Evolutionary conservation across 805 yeast genomes (phyloP).

Genomic region (Candida coleopterorum): DNA sequence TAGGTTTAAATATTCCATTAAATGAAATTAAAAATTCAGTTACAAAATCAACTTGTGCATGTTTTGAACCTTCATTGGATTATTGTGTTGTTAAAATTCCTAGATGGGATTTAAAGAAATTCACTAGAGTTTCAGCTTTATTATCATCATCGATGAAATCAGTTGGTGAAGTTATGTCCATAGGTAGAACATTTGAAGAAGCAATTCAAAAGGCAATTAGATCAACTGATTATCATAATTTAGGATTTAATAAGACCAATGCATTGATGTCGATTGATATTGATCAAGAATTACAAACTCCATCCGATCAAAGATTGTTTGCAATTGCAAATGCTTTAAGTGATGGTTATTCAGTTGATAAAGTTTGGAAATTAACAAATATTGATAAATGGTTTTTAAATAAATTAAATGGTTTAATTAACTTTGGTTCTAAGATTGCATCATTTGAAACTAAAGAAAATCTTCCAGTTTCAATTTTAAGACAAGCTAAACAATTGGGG

Average conservation of each 20-base stretch:
- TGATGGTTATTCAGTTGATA: conserved; percentile 85
- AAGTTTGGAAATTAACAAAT: conserved; percentile 84
- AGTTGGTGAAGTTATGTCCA: conserved; percentile 98
- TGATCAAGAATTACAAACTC: conserved; percentile 90
- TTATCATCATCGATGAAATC: conserved; percentile 95
- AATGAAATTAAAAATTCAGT: conserved; percentile 91
- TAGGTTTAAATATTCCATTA: conserved; percentile 88
- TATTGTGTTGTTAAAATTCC: conserved; percentile 97
- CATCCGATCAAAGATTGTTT: conserved; percentile 94
- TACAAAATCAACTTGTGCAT: conserved; percentile 89
- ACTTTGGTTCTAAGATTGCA: conserved; percentile 60
- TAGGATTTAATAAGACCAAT: conserved; percentile 84
- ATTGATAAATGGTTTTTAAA: conserved; percentile 96
- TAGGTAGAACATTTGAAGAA: conserved; percentile 96
- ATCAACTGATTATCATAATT: conserved; percentile 91
- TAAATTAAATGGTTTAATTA: conserved; percentile 72
- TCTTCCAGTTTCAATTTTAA: conserved; percentile 58
- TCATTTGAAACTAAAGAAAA: conserved; percentile 53
- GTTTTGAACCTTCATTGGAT: conserved; percentile 96
- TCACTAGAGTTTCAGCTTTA: conserved; percentile 83
- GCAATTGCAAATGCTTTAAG: conserved; percentile 94
- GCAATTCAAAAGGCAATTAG: conserved; percentile 97
- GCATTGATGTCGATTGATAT: conserved; percentile 89
- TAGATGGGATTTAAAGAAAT: conserved; percentile 97
- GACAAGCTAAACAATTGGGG: conserved; percentile 93